phyloP scores from a whole-genome alignment of 2,329 filamentous ascomycete species.

The Colletotrichum scovillei region DNA sequence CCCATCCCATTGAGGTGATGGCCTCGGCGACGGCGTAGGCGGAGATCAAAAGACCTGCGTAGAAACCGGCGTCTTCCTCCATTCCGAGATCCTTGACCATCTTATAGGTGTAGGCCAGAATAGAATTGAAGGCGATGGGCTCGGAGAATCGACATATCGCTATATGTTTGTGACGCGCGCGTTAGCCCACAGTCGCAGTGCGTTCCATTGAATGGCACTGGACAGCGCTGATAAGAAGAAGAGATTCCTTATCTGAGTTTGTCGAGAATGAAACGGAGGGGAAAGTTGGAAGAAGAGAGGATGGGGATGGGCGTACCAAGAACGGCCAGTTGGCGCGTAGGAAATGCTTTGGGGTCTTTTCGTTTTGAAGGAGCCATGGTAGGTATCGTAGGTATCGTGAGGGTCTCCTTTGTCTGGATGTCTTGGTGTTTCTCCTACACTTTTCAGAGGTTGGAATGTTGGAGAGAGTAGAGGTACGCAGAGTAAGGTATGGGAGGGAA shows the following conservation, averaged over 20 bases:
- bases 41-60: slow-evolving; percentile 59
- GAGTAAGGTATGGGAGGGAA: neutral
- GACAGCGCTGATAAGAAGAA: neutral
- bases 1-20: slow-evolving; percentile 55
- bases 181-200: slow-evolving; percentile 10
- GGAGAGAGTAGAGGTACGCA: neutral
- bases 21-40: slow-evolving; percentile 57
- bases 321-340: slow-evolving; percentile 27
- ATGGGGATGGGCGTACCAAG: slow-evolving; percentile 20
- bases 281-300: too few relatives aligned
- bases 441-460: neutral
- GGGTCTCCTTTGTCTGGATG: neutral
- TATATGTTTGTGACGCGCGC: slow-evolving; percentile 31
- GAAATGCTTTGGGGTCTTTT: slow-evolving; percentile 31
- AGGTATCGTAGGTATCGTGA: neutral
- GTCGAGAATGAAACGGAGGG: neutral
- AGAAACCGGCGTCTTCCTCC: slow-evolving; percentile 57
- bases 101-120: slow-evolving; percentile 55
- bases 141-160: slow-evolving; percentile 58
- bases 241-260: neutral
- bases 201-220: too few relatives aligned
- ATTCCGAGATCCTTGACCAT: slow-evolving; percentile 53
- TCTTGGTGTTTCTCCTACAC: neutral
- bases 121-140: slow-evolving; percentile 58
- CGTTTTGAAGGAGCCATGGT: slow-evolving; percentile 29